A percentile compares a stretch with the other conserved stretches of the same genome.
Evolutionary conservation across 371 early-diverging fungal genomes (phyloP).

Genomic region (Smittium culicis): DNA sequence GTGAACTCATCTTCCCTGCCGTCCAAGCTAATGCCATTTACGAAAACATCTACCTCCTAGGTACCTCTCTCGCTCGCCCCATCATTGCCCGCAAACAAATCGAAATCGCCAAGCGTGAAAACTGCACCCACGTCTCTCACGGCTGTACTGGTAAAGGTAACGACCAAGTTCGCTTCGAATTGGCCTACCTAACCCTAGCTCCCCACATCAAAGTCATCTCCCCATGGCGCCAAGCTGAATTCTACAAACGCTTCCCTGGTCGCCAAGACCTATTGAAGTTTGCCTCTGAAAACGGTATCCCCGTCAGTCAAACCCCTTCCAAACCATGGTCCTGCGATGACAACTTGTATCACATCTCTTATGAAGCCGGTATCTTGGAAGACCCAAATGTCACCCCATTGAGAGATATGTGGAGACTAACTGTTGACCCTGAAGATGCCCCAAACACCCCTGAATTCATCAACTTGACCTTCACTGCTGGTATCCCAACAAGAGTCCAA

Average conservation of each 20-base stretch:
- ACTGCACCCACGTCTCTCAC: conserved; percentile 86
- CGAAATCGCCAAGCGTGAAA: conserved; percentile 80
- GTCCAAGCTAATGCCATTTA: conserved; percentile 91
- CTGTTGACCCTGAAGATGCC: conserved; percentile 84
- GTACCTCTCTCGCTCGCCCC: conserved; percentile 93
- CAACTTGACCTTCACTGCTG: conserved; percentile 70
- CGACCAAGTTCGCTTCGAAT: conserved; percentile 97
- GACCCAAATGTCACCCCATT: conserved; percentile 90
- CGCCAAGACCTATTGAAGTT: conserved; percentile 82
- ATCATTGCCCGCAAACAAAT: conserved; percentile 85
- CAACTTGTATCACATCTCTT: conserved; percentile 95
- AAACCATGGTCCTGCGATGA: conserved; percentile 99
- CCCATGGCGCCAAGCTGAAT: conserved; percentile 87
- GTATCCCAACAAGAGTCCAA: conserved; percentile 75
- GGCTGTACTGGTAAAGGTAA: conserved; percentile 98
- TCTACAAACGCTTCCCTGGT: conserved; percentile 89
- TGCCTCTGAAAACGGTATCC: conserved; percentile 80
- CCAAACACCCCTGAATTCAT: conserved; percentile 91
- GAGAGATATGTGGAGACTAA: conserved; percentile 95
- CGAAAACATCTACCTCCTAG: conserved; percentile 86
- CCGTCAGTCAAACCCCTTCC: conserved; percentile 85
- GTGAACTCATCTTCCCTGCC: conserved; percentile 81
- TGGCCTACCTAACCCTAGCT: conserved; percentile 89
- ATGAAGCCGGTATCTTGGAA: conserved; percentile 91
- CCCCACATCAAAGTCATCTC: conserved; percentile 89